phyloP scores from a whole-genome alignment of 2,329 filamentous ascomycete genomes.

The Cordyceps javanica region DNA sequence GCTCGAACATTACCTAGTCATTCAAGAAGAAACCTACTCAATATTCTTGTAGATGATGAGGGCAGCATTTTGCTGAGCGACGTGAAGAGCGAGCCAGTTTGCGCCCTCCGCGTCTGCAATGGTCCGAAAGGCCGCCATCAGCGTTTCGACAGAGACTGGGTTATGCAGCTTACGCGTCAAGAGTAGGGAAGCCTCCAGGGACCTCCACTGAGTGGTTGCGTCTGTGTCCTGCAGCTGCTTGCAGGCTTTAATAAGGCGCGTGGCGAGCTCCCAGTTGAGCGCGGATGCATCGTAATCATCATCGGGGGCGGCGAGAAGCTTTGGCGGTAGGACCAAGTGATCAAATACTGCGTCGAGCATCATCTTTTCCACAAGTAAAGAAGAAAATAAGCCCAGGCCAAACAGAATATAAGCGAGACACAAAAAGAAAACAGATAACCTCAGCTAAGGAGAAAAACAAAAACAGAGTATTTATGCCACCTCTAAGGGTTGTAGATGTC shows the following conservation, averaged over 20 bases:
- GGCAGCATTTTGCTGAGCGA: conserved; percentile 27
- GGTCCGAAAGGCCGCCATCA: background rate
- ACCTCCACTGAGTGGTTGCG: background rate
- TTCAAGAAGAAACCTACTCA: conserved; percentile 16
- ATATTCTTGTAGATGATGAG: conserved; percentile 21
- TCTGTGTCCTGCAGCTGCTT: background rate
- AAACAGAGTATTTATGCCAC: no score
- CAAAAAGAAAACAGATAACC: no score
- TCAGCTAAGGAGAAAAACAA: no score
- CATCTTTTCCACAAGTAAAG: background rate
- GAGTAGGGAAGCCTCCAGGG: background rate
- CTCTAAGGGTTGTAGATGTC: no score
- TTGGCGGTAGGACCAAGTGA: background rate
- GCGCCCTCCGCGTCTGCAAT: background rate
- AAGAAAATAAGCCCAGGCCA: no score
- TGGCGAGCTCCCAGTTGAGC: background rate
- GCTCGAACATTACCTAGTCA: background rate
- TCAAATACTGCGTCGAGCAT: background rate
- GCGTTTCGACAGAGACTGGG: background rate
- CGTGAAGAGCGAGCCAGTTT: conserved; percentile 16
- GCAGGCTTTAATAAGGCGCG: background rate
- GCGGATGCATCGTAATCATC: background rate
- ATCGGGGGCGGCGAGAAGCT: background rate
- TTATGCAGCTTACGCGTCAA: background rate
- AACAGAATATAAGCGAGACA: no score